Evolutionary conservation across 352 stramenopile species (phyloP), one percentile per base, ranked within the genome.

Genomic region (Phytophthora meadii): DNA sequence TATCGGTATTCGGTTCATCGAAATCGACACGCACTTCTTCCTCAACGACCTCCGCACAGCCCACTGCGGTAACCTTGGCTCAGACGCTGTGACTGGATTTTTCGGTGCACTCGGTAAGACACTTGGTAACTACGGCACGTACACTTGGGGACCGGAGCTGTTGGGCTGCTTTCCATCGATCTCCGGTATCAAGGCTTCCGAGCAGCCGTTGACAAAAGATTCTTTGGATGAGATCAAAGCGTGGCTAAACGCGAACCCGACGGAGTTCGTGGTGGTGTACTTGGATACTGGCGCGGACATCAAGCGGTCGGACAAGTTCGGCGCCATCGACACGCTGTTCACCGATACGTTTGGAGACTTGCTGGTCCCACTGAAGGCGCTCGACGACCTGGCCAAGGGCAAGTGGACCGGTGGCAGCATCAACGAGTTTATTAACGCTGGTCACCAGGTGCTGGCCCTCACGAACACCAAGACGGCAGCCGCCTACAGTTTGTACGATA

Each of bases 111-210:
- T 88, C 3, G 68, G 77, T 15, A 65, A 69, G 37, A 70, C 81
- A 28, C 62, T 92, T 1, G 65, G 49, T 36, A 76, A 75, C 6
- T 88, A 80, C 42, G 78, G 76, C 42, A 72, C 41, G 2, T 68
- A 84, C 19, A 69, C 65, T 17, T 92, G 81, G 76, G 68, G 63
- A 5, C 37, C 78, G 1, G 72, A 90, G 2, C 54, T 88, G 3
- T 59, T 92, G 17, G 83, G 83, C 24, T 92, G 83, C 57, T 84
- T 87, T 42, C 84, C 81, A 17, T 88, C 79, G 2, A 60, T 88
- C 27, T 88, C 77, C 4, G 77, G 81, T n/a, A 90, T 92, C 37
- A 72, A 74, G 28, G 71, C 75, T 19, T 72, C 77, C 5, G 76
- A 92, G 32, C 79, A 89, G 44, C 51, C 67, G 0, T 67, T 67